Conservation (phyloP, 2,329 filamentous ascomycete species). For the Botrytis medusae region DNA sequence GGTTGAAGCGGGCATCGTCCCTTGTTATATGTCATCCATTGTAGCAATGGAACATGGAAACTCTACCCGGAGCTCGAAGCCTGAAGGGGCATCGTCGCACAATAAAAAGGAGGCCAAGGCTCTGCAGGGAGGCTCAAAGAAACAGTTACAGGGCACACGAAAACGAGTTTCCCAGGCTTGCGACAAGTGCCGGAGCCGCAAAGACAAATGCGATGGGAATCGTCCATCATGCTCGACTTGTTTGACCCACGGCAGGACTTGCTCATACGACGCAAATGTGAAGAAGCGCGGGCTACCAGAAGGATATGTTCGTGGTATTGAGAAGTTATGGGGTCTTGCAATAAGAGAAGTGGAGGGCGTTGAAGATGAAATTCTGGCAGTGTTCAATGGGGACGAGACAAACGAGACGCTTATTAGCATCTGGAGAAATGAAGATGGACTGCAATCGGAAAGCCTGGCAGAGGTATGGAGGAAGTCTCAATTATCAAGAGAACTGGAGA, state of each 20-base stretch:
- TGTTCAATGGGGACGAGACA: constrained; percentile 45
- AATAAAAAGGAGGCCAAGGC: constrained; percentile 24
- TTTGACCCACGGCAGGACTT: constrained; percentile 49
- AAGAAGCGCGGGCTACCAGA: constrained; percentile 78
- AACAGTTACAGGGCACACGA: constrained; percentile 33
- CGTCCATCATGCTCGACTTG: constrained; percentile 64
- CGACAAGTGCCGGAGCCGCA: constrained; percentile 53
- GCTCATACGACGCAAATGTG: constrained; percentile 67
- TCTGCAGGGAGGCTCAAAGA: neutral
- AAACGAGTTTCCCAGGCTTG: constrained; percentile 52
- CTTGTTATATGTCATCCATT: constrained; percentile 6
- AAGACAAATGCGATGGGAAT: constrained; percentile 61
- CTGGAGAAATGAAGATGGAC: constrained; percentile 36
- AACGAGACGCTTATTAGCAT: constrained; percentile 37
- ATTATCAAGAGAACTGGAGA: constrained; percentile 38
- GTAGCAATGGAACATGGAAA: constrained; percentile 23
- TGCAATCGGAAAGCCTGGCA: constrained; percentile 33
- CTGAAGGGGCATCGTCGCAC: constrained; percentile 9
- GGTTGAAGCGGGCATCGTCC: constrained; percentile 18
- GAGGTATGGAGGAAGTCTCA: constrained; percentile 39
- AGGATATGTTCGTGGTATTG: constrained; percentile 72
- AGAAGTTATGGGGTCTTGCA: constrained; percentile 56
- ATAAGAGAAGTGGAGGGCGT: constrained; percentile 51
- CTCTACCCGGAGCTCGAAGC: constrained; percentile 2
- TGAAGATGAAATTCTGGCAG: constrained; percentile 48